Evolutionary conservation across 345 rosid species (phyloP).

Genomic region (Clarkia xantiana): DNA sequence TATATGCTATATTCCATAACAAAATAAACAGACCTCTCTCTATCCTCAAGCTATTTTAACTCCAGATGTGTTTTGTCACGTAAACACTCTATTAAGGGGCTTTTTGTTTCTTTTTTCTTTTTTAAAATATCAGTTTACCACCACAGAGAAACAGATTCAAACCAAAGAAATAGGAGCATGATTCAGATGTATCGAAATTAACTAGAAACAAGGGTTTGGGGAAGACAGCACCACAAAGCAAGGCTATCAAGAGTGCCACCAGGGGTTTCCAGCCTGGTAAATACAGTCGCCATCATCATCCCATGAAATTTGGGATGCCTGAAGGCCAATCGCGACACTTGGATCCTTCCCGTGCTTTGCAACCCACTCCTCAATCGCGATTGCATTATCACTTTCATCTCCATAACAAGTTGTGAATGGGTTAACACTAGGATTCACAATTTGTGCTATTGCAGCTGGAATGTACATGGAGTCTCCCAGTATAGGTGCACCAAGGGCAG

Average conservation of each 20-base stretch:
- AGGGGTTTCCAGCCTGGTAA: constrained; percentile 70
- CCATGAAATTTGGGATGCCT: constrained; percentile 90
- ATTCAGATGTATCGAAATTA: too few relatives aligned
- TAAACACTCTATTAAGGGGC: too few relatives aligned
- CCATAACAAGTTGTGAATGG: constrained; percentile 28
- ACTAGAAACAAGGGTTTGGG: too few relatives aligned
- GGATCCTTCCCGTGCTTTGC: constrained; percentile 69
- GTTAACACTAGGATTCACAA: constrained; percentile 38
- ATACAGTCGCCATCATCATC: constrained; percentile 50
- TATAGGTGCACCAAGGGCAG: constrained; percentile 76
- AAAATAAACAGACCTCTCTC: too few relatives aligned
- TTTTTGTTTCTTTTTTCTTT: too few relatives aligned
- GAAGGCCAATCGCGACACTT: constrained; percentile 61
- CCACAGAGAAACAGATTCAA: too few relatives aligned
- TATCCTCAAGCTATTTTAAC: too few relatives aligned
- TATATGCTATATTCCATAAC: too few relatives aligned
- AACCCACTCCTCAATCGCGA: constrained; percentile 53
- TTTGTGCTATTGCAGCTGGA: constrained; percentile 74
- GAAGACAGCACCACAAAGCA: neutral
- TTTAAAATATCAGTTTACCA: too few relatives aligned
- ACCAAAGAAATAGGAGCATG: too few relatives aligned
- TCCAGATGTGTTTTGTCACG: too few relatives aligned
- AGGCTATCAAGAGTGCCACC: constrained; percentile 47
- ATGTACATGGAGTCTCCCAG: constrained; percentile 89
- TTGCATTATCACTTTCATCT: constrained; percentile 33